A percentile compares a stretch with the other conserved stretches of the same genome.
Conservation (phyloP, 1,284 basidiomycete genomes). For the Irpex sp. region DNA sequence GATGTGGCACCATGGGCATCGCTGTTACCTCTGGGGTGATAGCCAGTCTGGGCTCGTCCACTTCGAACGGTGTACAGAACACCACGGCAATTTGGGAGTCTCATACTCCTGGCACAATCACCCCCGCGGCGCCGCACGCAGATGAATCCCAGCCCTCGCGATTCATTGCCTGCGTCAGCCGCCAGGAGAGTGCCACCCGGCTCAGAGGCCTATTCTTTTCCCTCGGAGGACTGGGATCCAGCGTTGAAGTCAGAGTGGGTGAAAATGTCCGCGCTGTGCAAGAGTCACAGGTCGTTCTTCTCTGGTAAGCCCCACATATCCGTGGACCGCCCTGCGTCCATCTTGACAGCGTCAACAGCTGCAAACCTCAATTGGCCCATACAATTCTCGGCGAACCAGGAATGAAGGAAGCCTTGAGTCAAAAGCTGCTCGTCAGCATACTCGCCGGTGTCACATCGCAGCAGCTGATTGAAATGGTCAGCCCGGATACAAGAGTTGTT, state of each 20-base stretch:
- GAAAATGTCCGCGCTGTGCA: conserved; percentile 75
- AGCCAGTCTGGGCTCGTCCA: conserved; percentile 57
- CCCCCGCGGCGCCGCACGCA: conserved; percentile 62
- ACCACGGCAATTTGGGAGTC: conserved; percentile 66
- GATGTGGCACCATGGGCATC: conserved; percentile 99
- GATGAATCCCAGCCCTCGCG: conserved; percentile 66
- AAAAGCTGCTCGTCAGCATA: conserved; percentile 95
- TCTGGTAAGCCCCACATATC: conserved; percentile 59
- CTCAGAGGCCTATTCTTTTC: conserved; percentile 63
- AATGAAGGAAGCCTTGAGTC: conserved; percentile 83
- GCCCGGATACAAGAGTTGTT: conserved; percentile 78
- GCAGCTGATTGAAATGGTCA: conserved; percentile 78
- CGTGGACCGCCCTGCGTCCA: not conserved
- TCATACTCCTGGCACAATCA: conserved; percentile 81
- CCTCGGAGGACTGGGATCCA: conserved; percentile 52
- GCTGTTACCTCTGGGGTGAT: conserved; percentile 92
- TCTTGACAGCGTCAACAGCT: conserved; percentile 43
- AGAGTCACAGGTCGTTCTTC: conserved; percentile 81
- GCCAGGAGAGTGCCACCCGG: conserved; percentile 72
- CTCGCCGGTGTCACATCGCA: conserved; percentile 91
- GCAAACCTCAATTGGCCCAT: conserved; percentile 90
- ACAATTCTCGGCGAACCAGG: conserved; percentile 74
- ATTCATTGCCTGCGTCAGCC: conserved; percentile 89
- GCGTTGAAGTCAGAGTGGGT: conserved; percentile 68
- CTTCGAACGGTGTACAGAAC: conserved; percentile 29